Conservation (phyloP, 1,284 basidiomycete genomes). For the Tylopilus orsonianus region DNA sequence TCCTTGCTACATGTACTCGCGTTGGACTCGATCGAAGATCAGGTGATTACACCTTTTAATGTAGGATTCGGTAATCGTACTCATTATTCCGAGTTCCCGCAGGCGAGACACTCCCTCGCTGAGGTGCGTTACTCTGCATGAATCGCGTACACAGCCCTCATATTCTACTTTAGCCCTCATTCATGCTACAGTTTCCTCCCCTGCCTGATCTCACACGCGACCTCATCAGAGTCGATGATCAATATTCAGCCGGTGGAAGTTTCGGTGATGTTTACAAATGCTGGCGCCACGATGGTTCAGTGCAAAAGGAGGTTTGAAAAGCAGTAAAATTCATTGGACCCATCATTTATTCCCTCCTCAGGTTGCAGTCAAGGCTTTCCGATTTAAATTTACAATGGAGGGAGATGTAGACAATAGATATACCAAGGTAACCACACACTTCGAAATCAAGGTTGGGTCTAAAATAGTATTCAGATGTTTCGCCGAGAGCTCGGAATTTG, state of each 20-base stretch:
- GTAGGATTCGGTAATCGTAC: not conserved
- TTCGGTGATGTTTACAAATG: slow-evolving; percentile 21
- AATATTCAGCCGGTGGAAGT: slow-evolving; percentile 7
- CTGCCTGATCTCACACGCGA: slow-evolving; percentile 16
- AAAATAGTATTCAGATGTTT: not conserved
- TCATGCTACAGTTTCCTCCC: too few species aligned
- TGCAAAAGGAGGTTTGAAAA: slow-evolving; percentile 6
- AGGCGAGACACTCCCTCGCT: too few species aligned
- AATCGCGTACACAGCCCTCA: too few species aligned
- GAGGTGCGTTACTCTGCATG: too few species aligned
- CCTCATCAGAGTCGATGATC: not conserved
- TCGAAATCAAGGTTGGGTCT: too few species aligned
- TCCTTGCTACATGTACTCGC: too few species aligned
- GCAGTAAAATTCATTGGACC: not conserved
- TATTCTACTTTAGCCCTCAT: not conserved
- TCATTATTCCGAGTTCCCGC: not conserved
- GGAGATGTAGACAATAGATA: not conserved
- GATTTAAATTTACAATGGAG: slow-evolving; percentile 1
- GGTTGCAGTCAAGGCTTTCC: slow-evolving; percentile 22
- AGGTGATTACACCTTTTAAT: not conserved
- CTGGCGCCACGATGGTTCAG: not conserved
- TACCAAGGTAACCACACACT: not conserved
- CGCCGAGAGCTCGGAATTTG: slow-evolving; percentile 21
- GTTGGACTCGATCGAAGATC: not conserved
- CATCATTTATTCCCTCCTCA: not conserved